These are phyloP conservation scores for Backusella psychrophila DNA, from an alignment of 192 early-diverging fungal genomes.

Conservation along the genomic window DNA sequence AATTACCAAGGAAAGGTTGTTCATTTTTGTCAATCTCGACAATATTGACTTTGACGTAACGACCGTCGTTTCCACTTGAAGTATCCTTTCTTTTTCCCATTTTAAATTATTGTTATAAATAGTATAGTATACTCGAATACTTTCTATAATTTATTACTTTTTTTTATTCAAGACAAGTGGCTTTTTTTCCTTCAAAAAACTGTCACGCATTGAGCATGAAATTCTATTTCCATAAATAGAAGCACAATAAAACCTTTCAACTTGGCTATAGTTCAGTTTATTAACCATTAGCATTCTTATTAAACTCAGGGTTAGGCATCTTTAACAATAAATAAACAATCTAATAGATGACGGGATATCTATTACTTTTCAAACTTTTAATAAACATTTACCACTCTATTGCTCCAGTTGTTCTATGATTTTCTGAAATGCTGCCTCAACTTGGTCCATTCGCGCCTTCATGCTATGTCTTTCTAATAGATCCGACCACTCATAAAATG, in stretches of 20 bases:
- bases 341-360: too few relatives aligned
- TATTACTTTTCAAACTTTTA: too few relatives aligned
- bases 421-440: not conserved
- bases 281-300: too few relatives aligned
- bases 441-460: not conserved
- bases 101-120: not conserved
- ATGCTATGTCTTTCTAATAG: not conserved
- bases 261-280: too few relatives aligned
- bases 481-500: not conserved
- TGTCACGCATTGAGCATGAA: constrained; percentile 3
- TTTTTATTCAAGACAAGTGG: constrained; percentile 9
- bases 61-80: not conserved
- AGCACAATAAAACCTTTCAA: too few relatives aligned
- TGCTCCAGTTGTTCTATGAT: not conserved
- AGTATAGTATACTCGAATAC: not conserved
- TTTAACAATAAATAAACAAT: too few relatives aligned
- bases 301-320: too few relatives aligned
- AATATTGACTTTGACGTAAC: constrained; percentile 3
- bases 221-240: not conserved
- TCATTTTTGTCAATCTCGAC: not conserved
- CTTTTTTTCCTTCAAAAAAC: not conserved
- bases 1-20: constrained; percentile 6
- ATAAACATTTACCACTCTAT: not conserved
- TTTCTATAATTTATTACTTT: not conserved
- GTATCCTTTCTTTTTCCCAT: constrained; percentile 12